Evolutionary conservation across 768 basidiomycete species (phyloP).

Genomic region (Infundibulicybe gibba): DNA sequence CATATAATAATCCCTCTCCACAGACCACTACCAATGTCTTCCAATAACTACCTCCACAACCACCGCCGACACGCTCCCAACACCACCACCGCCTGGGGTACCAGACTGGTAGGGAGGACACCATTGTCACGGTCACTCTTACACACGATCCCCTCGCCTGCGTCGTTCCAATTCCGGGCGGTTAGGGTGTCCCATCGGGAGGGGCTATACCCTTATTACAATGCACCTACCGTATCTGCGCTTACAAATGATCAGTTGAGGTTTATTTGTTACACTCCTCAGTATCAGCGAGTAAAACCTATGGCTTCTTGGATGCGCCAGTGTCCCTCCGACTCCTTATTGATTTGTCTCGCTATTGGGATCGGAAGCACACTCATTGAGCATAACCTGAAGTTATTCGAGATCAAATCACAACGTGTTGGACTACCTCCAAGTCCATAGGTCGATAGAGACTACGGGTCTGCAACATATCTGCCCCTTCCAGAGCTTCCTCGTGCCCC

Average conservation of each 20-base stretch:
- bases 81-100: slow-evolving; percentile 22
- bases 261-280: too few relatives aligned
- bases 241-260: slow-evolving; percentile 18
- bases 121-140: slow-evolving; percentile 50
- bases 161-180: slow-evolving; percentile 31
- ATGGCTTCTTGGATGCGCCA: too few relatives aligned
- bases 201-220: slow-evolving; percentile 33
- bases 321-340: too few relatives aligned
- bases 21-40: neutral
- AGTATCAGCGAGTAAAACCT: too few relatives aligned
- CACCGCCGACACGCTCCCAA: slow-evolving; percentile 19
- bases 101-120: slow-evolving; percentile 54
- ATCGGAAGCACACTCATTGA: too few relatives aligned
- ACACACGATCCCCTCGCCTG: slow-evolving; percentile 56
- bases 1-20: neutral
- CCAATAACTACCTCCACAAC: neutral
- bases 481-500: too few relatives aligned
- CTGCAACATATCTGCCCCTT: too few relatives aligned
- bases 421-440: too few relatives aligned
- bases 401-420: too few relatives aligned
- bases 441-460: too few relatives aligned
- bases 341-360: too few relatives aligned
- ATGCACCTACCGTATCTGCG: slow-evolving; percentile 43
- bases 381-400: too few relatives aligned
- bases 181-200: slow-evolving; percentile 41